Evolutionary conservation across 805 yeast species (phyloP), one percentile per base, ranked within the genome.

Genomic region (Priceomyces fermenticarens): DNA sequence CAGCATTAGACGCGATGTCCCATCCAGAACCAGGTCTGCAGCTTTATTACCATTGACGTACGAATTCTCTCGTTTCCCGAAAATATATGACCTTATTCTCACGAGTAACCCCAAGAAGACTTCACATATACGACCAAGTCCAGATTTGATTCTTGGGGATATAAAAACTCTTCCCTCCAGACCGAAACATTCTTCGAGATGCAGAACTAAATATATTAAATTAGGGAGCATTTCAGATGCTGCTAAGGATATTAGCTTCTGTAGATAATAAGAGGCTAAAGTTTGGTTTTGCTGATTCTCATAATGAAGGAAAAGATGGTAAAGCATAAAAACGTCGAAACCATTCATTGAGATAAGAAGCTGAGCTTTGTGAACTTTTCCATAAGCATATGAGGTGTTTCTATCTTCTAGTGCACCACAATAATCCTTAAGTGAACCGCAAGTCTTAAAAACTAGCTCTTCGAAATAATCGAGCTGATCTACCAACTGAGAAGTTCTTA

Each of bases 261-360:
- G 60, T 27, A 66, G 40, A 44, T 60, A 65, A 30, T 60, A 57
- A 38, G 60, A 64, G 0, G 72, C 57, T 28, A 62, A 54, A 2
- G 53, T 56, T 6, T 49, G 30, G 26, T 67, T 54, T 1, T 48
- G 44, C 8, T 46, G 44, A 10, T 43, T 41, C 43, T 68, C 74
- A 41, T 67, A 75, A 42, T 68, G 67, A n/a, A 64, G 47, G 32
- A 61, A 60, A 6, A 77, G 44, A 32, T 65, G 66, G 33, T 49
- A 61, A 40, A 62, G 43, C 3, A 48, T 15, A 1, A 39, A 15
- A 8, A 66, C 54, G 13, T 63, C 37, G 40, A 70, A 53, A 1
- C 67, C 52, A n/a, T 46, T 39, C 10, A 58, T 34, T 29, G 48
- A 44, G 41, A 59, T 40, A 37, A 48, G 48, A 8, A 47, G 37